A percentile compares a stretch with the other conserved stretches of the same genome.
These are phyloP conservation scores for Cladosporium austrohemisphaericum DNA, from an alignment of 2,329 filamentous ascomycete species.

Conservation along the genomic window DNA sequence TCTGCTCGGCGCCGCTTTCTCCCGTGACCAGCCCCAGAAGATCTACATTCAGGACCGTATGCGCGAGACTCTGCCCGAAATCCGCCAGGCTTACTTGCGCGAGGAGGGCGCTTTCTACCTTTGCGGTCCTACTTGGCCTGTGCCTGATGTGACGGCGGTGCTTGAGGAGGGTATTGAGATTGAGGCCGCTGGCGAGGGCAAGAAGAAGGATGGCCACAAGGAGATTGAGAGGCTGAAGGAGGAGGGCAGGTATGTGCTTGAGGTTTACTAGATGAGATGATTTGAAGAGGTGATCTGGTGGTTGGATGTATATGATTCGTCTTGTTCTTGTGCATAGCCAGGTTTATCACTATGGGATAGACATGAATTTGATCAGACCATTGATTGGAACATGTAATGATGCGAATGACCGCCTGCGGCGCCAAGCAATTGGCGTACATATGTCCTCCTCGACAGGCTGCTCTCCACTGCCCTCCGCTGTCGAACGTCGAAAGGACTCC, in stretches of 20 bases:
- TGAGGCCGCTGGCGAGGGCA: conserved; percentile 65
- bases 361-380: too few relatives aligned
- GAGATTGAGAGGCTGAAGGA: conserved; percentile 99
- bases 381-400: too few relatives aligned
- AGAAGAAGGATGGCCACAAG: conserved; percentile 80
- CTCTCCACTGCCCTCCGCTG: too few relatives aligned
- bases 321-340: too few relatives aligned
- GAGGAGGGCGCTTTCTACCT: conserved; percentile 94
- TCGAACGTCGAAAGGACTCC: too few relatives aligned
- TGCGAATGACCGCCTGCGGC: too few relatives aligned
- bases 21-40: conserved; percentile 94
- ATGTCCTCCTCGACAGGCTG: too few relatives aligned
- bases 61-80: conserved; percentile 78
- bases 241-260: conserved; percentile 85
- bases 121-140: conserved; percentile 96
- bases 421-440: too few relatives aligned
- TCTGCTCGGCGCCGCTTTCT: conserved; percentile 88
- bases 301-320: not conserved
- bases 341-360: too few relatives aligned
- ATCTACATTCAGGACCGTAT: conserved; percentile 99
- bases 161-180: conserved; percentile 84
- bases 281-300: not conserved
- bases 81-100: conserved; percentile 79
- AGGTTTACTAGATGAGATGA: conserved; percentile 69
- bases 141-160: conserved; percentile 92